phyloP scores from a whole-genome alignment of 345 rosid species.

The Lepidium didymum region DNA sequence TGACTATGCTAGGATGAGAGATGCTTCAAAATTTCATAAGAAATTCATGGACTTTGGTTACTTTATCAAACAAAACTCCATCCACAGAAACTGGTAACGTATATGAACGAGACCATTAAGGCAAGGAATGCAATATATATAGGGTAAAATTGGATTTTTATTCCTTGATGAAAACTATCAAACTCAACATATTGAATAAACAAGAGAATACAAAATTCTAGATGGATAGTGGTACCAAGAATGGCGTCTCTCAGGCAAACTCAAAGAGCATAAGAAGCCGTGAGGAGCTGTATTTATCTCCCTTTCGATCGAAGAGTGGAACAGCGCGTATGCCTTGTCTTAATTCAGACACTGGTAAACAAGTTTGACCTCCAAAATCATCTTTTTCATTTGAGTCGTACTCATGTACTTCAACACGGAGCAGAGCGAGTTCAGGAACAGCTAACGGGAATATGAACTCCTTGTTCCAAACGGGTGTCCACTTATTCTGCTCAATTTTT shows the following conservation, averaged over 20 bases:
- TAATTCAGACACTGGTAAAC: constrained; percentile 68
- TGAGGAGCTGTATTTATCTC: constrained; percentile 44
- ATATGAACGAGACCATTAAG: neutral
- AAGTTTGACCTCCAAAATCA: constrained; percentile 85
- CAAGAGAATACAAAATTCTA: neutral
- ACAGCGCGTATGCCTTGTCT: constrained; percentile 66
- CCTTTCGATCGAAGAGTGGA: constrained; percentile 50
- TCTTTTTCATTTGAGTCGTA: constrained; percentile 63
- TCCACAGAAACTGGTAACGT: neutral
- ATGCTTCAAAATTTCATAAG: constrained; percentile 1
- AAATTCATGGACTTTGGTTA: neutral
- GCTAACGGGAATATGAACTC: constrained; percentile 64
- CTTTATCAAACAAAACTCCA: neutral
- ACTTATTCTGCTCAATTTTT: constrained; percentile 41
- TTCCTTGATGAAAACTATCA: neutral
- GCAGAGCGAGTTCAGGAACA: constrained; percentile 81
- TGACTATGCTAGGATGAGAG: neutral
- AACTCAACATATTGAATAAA: neutral
- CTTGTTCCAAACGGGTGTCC: constrained; percentile 85
- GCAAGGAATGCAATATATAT: neutral
- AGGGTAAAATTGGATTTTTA: neutral
- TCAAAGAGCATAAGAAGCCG: constrained; percentile 74
- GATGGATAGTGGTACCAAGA: constrained; percentile 17
- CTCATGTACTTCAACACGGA: constrained; percentile 71
- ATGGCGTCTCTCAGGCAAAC: constrained; percentile 30